These are phyloP conservation scores for Globisporangium apiculatum DNA, from an alignment of 352 stramenopile genomes.

Conservation along the genomic window DNA sequence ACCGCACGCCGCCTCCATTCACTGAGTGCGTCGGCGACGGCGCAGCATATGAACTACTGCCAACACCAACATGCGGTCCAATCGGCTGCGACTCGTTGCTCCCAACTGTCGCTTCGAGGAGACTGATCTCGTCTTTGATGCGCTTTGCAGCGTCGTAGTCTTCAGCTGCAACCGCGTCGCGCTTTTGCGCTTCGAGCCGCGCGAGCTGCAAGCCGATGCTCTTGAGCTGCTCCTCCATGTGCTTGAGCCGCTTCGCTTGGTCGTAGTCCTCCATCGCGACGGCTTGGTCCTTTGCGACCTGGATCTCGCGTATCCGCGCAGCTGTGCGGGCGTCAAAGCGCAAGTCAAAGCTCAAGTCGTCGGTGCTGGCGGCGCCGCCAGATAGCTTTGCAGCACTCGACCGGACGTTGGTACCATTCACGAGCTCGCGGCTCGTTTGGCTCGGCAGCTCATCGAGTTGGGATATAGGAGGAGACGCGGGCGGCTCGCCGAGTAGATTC, in stretches of 20 bases:
- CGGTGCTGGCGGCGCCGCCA: not conserved
- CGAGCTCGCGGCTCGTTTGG: conserved; percentile 34
- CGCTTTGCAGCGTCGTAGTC: conserved; percentile 90
- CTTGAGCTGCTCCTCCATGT: conserved; percentile 87
- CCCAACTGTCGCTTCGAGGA: conserved; percentile 51
- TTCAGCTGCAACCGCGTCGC: conserved; percentile 84
- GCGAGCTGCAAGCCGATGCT: conserved; percentile 83
- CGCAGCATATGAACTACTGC: not conserved
- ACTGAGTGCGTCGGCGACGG: conserved; percentile 3
- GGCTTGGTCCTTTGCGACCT: conserved; percentile 77
- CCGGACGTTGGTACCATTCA: conserved; percentile 3
- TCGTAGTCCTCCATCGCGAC: conserved; percentile 90
- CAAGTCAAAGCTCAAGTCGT: conserved; percentile 80
- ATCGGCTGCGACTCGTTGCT: conserved; percentile 65
- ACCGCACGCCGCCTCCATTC: not conserved
- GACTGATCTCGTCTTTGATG: conserved; percentile 84
- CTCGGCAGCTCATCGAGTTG: conserved; percentile 33
- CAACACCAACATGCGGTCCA: conserved; percentile 8
- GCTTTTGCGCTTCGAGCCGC: conserved; percentile 82
- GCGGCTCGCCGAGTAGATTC: conserved; percentile 70
- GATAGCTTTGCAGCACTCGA: too few relatives aligned
- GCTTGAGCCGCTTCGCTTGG: conserved; percentile 76
- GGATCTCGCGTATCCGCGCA: conserved; percentile 83
- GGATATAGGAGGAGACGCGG: conserved; percentile 11
- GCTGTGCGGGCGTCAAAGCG: conserved; percentile 88